These are phyloP conservation scores for Pichia inconspicua DNA, from an alignment of 1,139 yeast species.

Conservation along the genomic window DNA sequence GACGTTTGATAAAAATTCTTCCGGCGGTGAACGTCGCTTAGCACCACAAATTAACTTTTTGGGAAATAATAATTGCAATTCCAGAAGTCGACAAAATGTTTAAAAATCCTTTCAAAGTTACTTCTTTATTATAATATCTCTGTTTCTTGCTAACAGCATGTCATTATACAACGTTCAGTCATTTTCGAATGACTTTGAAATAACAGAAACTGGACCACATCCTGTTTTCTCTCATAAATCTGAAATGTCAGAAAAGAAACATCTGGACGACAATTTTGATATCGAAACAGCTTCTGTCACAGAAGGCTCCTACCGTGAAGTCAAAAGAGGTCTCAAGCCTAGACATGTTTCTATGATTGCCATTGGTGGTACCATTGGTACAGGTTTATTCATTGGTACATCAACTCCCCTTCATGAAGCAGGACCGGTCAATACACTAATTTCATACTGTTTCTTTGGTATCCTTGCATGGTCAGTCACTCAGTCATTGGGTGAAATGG, in stretches of 20 bases:
- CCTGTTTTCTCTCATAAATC: neutral
- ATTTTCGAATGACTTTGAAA: neutral
- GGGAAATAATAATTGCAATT: neutral
- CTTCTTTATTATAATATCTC: neutral
- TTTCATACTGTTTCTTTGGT: slow-evolving; percentile 61
- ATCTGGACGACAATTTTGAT: neutral
- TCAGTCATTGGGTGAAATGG: slow-evolving; percentile 73
- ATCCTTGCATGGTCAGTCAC: slow-evolving; percentile 57
- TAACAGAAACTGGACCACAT: neutral
- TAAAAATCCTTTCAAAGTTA: neutral
- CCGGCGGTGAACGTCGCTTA: neutral
- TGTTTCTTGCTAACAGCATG: neutral
- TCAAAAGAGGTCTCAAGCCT: slow-evolving; percentile 41
- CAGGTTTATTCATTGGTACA: slow-evolving; percentile 58
- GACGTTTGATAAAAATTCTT: neutral
- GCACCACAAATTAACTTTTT: neutral
- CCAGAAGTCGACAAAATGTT: too few relatives aligned
- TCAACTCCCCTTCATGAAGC: slow-evolving; percentile 43
- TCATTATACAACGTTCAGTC: neutral
- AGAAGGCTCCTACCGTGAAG: slow-evolving; percentile 5
- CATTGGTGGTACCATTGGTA: slow-evolving; percentile 65
- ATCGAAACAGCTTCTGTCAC: neutral
- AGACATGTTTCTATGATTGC: slow-evolving; percentile 65
- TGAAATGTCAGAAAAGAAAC: neutral
- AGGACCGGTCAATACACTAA: slow-evolving; percentile 62